Evolutionary conservation across 2,329 filamentous ascomycete genomes (phyloP), one percentile per base, ranked within the genome.

Genomic region (Hymenoscyphus scutula): DNA sequence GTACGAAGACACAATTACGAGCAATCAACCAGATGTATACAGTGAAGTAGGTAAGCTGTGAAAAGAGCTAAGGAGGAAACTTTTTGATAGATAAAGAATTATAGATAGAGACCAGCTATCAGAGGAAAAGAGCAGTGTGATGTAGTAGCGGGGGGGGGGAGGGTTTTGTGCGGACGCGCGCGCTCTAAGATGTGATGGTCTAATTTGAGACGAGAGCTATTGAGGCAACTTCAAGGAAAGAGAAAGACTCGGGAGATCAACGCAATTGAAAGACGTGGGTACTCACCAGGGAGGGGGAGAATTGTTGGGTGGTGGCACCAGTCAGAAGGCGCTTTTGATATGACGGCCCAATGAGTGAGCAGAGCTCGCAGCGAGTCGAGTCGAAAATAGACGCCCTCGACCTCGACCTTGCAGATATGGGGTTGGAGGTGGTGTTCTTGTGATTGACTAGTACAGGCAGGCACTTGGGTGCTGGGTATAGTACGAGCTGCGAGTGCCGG

Each of bases 71-170:
- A 51, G 19, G 45, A 13, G 45, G 19, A 37, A 51, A 51, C 45
- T 51, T 45, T 65, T 68, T 61, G 66, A 64, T 64, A 64, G 65
- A 62, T 60, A 62, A 69, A 71, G 67, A 68, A 67, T 70, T 71
- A 70, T 64, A 71, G 70, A 72, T 72, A 71, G 72, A 74, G 72
- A 72, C 72, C 72, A 74, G 72, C 72, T 73, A 73, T 69, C 72
- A 68, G 70, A 63, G 58, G 64, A 67, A 69, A 56, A 65, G 59
- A 65, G 56, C 59, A 38, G 63, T 63, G 64, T 68, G 64, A 68
- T 64, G 59, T 68, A 67, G 59, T 56, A 62, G 62, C 66, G 70
- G 71, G 71, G 59, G 67, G 51, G 29, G 56, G 53, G 61, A 58
- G 65, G 71, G 68, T 73, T 74, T 73, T 74, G 71, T 69, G 67